Conservation (phyloP, 441 rosid species). For the Erysimum pusillum region DNA sequence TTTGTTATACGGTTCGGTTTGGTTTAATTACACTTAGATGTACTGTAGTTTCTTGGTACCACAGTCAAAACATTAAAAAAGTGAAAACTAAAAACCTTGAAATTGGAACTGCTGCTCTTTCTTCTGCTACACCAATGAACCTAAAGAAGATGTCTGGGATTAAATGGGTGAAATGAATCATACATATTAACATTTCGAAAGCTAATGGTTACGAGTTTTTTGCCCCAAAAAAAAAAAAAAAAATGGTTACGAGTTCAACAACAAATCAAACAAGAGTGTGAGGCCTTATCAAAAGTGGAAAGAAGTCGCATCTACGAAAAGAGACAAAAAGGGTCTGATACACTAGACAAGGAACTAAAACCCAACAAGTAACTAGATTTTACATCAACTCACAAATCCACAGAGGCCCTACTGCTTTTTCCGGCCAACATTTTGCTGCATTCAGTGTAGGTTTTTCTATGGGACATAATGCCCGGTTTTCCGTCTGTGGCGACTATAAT, state of each 20-base stretch:
- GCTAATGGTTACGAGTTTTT: slow-evolving; percentile 4
- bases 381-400: slow-evolving; percentile 21
- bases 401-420: slow-evolving; percentile 9
- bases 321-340: not conserved
- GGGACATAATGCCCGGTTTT: slow-evolving; percentile 82
- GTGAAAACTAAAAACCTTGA: not conserved
- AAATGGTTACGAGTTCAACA: slow-evolving; percentile 10
- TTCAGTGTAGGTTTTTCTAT: slow-evolving; percentile 39
- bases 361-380: slow-evolving; percentile 32
- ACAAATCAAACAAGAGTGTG: slow-evolving; percentile 23
- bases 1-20: slow-evolving; percentile 8
- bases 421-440: slow-evolving; percentile 19
- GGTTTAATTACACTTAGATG: not conserved
- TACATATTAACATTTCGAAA: slow-evolving; percentile 24
- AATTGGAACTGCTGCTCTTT: not conserved
- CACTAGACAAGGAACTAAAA: slow-evolving; percentile 25
- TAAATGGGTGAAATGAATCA: not conserved
- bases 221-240: too few species aligned
- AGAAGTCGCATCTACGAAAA: slow-evolving; percentile 27
- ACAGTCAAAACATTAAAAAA: not conserved
- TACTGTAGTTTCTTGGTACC: not conserved
- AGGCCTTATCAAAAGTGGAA: slow-evolving; percentile 29
- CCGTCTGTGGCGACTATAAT: slow-evolving; percentile 91
- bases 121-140: not conserved
- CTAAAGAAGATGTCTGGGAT: not conserved